Evolutionary conservation across 2,329 filamentous ascomycete genomes (phyloP).

Genomic region (Beauveria caledonica): DNA sequence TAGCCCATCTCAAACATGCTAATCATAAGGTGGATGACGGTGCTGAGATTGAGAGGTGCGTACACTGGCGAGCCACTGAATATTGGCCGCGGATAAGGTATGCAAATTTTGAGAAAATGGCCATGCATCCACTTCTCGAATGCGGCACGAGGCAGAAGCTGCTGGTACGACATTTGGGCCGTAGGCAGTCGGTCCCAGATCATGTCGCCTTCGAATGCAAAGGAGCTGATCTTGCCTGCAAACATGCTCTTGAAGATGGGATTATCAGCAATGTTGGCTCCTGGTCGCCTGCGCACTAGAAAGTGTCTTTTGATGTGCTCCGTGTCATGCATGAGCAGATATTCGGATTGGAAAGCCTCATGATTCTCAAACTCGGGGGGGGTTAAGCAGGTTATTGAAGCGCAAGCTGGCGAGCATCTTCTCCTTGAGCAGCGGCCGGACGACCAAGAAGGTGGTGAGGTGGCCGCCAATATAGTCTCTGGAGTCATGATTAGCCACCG

Average conservation of each 20-base stretch:
- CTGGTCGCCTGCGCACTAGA: conserved; percentile 8
- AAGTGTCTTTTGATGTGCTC: conserved; percentile 20
- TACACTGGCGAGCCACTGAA: conserved; percentile 14
- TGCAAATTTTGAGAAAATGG: conserved; percentile 19
- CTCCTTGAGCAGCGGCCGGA: conserved; percentile 18
- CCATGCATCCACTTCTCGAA: conserved; percentile 19
- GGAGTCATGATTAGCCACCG: neutral
- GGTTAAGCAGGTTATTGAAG: conserved; percentile 21
- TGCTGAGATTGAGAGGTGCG: conserved; percentile 19
- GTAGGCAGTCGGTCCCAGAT: conserved; percentile 11
- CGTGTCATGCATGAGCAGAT: conserved; percentile 21
- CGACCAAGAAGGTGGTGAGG: conserved; percentile 18
- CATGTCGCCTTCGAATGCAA: conserved; percentile 15
- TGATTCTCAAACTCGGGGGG: conserved; percentile 17
- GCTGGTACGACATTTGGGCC: neutral
- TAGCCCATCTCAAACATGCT: conserved; percentile 19
- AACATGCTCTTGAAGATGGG: neutral
- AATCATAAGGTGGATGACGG: conserved; percentile 16
- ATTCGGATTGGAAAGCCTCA: conserved; percentile 21
- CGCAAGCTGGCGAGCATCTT: conserved; percentile 16
- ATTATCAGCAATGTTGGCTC: neutral
- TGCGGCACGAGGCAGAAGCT: conserved; percentile 13
- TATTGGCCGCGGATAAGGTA: conserved; percentile 16
- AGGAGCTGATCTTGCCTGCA: neutral
- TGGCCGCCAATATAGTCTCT: conserved; percentile 24